Conservation (phyloP, 2,329 filamentous ascomycete genomes). For the Cordyceps fumosorosea region DNA sequence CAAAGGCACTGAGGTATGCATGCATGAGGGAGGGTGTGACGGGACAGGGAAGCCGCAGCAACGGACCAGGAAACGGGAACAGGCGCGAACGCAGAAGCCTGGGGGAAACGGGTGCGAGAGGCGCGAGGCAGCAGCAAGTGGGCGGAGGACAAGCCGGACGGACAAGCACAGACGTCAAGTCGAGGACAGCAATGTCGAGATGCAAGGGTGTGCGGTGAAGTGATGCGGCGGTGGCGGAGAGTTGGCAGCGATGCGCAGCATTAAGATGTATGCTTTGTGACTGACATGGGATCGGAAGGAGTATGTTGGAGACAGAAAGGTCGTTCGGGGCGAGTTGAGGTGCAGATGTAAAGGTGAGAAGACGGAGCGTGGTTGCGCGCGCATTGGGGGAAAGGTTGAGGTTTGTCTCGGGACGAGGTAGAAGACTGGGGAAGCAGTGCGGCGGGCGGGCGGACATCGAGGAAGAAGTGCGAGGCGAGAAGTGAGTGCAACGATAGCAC, state of each 20-base stretch:
- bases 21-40: constrained; percentile 9
- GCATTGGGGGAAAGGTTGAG: background rate
- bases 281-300: background rate
- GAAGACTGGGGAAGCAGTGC: background rate
- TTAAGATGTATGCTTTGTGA: background rate
- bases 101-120: background rate
- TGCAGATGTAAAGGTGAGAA: background rate
- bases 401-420: background rate
- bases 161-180: background rate
- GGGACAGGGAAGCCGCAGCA: constrained; percentile 1
- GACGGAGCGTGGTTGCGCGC: background rate
- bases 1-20: constrained; percentile 6
- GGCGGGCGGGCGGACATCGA: background rate
- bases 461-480: background rate
- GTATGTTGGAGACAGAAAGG: too few relatives aligned
- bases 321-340: background rate
- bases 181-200: background rate
- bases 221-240: background rate
- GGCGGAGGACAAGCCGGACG: background rate
- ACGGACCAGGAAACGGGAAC: constrained; percentile 8
- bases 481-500: background rate
- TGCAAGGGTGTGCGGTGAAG: constrained; percentile 4
- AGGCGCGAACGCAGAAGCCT: background rate
- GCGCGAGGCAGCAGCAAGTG: background rate
- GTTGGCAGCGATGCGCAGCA: background rate